Evolutionary conservation across 2,329 filamentous ascomycete species (phyloP).

Genomic region (Neocucurbitaria cava): DNA sequence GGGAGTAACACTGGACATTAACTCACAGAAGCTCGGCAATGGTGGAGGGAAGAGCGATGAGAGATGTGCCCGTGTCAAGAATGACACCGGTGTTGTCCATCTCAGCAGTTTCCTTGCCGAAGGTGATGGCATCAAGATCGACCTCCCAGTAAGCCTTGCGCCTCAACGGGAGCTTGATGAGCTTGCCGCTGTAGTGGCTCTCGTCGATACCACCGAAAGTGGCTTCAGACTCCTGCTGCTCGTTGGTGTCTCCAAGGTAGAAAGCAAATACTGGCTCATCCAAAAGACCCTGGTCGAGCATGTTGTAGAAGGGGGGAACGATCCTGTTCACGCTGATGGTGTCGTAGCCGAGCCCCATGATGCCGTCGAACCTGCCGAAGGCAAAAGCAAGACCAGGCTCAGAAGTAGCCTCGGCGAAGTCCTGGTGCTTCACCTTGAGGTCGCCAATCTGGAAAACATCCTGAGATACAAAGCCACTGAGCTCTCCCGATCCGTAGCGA

Average conservation of each 20-base stretch:
- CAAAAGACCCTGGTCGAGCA: conserved; percentile 86
- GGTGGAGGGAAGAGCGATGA: conserved; percentile 90
- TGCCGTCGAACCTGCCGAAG: conserved; percentile 97
- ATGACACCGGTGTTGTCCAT: conserved; percentile 95
- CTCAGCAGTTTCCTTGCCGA: conserved; percentile 84
- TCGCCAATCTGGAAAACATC: conserved; percentile 89
- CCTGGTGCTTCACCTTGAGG: conserved; percentile 83
- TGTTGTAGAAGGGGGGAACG: conserved; percentile 93
- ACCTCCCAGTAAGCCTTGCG: conserved; percentile 99
- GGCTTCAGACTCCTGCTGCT: conserved; percentile 79
- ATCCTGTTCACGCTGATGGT: conserved; percentile 97
- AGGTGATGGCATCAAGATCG: conserved; percentile 88
- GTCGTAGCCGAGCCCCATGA: conserved; percentile 92
- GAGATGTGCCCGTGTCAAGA: conserved; percentile 96
- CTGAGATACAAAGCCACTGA: conserved; percentile 92
- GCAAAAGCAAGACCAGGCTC: conserved; percentile 98
- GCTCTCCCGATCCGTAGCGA: conserved; percentile 90
- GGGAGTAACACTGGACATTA: neutral
- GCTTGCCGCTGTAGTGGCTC: conserved; percentile 81
- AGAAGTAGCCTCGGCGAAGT: conserved; percentile 94
- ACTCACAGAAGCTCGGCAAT: conserved; percentile 86
- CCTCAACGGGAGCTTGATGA: conserved; percentile 91
- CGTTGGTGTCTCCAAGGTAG: conserved; percentile 82
- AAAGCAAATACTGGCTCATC: conserved; percentile 96
- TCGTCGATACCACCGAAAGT: conserved; percentile 89